Conservation (phyloP, 768 basidiomycete genomes). For the Gymnopilus dilepis region DNA sequence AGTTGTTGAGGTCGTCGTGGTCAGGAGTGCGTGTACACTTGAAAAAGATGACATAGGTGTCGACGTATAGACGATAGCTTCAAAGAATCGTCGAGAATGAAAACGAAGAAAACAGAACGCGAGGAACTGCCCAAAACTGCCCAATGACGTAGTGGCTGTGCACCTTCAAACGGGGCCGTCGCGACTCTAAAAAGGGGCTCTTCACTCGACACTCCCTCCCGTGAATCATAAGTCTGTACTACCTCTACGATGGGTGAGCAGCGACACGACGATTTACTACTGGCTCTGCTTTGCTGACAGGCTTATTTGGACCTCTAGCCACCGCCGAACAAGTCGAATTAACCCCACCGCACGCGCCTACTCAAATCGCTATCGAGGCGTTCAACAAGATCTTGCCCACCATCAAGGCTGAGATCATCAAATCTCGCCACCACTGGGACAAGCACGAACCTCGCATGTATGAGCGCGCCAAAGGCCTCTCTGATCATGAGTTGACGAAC, state of each 20-base stretch:
- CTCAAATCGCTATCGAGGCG: constrained; percentile 63
- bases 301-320: constrained; percentile 41
- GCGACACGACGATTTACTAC: neutral
- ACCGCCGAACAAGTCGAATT: constrained; percentile 60
- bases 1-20: no score
- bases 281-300: neutral
- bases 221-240: neutral
- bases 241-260: constrained; percentile 13
- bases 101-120: neutral
- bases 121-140: no score
- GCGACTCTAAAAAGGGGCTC: neutral
- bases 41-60: no score
- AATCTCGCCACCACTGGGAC: constrained; percentile 74
- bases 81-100: neutral
- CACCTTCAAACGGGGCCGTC: no score
- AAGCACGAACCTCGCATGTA: constrained; percentile 77
- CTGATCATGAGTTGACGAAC: constrained; percentile 54
- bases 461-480: constrained; percentile 57
- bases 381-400: constrained; percentile 57
- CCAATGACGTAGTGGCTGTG: constrained; percentile 3
- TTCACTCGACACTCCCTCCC: neutral
- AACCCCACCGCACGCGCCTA: constrained; percentile 66
- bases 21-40: neutral
- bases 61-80: no score
- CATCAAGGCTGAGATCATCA: constrained; percentile 71